Evolutionary conservation across 768 basidiomycete species (phyloP), one percentile per base, ranked within the genome.

Genomic region (Austroboletus eburneus): DNA sequence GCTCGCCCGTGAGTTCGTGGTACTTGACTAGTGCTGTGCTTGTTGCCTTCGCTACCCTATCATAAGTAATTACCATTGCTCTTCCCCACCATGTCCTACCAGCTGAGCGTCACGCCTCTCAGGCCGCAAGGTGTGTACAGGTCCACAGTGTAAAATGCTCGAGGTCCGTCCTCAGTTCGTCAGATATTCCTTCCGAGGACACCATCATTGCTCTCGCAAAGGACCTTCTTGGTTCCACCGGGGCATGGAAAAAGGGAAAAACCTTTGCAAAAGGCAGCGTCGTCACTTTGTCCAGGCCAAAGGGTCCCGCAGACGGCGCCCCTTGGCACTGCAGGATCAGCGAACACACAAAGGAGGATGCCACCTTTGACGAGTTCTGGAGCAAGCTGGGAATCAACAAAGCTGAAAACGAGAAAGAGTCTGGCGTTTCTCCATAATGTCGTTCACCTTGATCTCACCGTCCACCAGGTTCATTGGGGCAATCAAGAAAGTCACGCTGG

Each of bases 331-430:
- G 77, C 59, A 77, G 87, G 20, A 62, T 80, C 48, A 87, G 85
- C 57, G 75, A 77, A 57, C 87, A 90, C 63, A 62, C 73, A 12
- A 58, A 72, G 5, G 70, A 78, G n/a, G 84, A 89, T 44, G 80
- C 75, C 9, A 80, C 81, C 1, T 89, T 90, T 61, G 82, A 86
- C 52, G 76, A 80, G 54, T 68, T 89, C 55, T 89, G 87, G 87
- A 72, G 70, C 32, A 82, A 78, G 55, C 63, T 89, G 13, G 84
- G 81, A 1, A 66, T 66, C 44, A 72, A 86, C 66, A 87, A 88
- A 58, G 76, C 82, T 16, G 63, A 72, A 36, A 79, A 87, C 45
- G 87, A 90, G 68, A 77, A 74, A 61, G 72, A 85, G 87, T 87
- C 48, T 36, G 78, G 55, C 12, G 21, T 4, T 32, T 27, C 9